Conservation (phyloP, 495 filamentous ascomycete species). For the Aspergillus olivimuriae region DNA sequence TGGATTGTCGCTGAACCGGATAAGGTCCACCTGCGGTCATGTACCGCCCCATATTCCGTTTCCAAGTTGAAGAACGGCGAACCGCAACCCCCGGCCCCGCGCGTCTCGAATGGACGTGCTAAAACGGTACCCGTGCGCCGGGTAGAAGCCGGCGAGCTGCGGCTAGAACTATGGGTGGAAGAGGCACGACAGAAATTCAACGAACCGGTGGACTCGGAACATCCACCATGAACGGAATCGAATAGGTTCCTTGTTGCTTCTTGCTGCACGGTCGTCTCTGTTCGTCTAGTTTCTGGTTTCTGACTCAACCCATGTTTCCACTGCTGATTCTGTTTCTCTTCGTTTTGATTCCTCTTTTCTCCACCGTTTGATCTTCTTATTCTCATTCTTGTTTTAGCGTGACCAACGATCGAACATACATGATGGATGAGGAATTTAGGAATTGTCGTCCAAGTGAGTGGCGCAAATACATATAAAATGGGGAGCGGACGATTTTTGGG, state of each 20-base stretch:
- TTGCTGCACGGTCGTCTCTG: conserved; percentile 2
- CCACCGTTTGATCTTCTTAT: too few species aligned
- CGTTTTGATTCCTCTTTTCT: conserved; percentile 21
- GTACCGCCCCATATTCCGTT: conserved; percentile 41
- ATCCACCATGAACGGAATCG: conserved; percentile 29
- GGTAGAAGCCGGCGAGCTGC: conserved; percentile 48
- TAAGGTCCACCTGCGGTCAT: conserved; percentile 39
- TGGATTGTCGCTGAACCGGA: conserved; percentile 51
- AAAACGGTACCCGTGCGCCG: conserved; percentile 49
- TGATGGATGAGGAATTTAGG: conserved; percentile 40
- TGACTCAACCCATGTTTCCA: conserved; percentile 4
- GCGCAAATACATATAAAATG: conserved; percentile 44
- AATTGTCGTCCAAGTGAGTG: conserved; percentile 35
- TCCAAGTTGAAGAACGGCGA: conserved; percentile 36
- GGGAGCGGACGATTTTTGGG: conserved; percentile 40
- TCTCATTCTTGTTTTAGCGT: conserved; percentile 46
- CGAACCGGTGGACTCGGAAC: conserved; percentile 40
- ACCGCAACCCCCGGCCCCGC: conserved; percentile 31
- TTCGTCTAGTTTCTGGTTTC: conserved; percentile 2
- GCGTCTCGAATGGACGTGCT: conserved; percentile 38
- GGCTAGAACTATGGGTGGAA: conserved; percentile 51
- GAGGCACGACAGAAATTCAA: conserved; percentile 51
- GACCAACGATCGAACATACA: conserved; percentile 46
- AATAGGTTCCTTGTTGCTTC: conserved; percentile 16
- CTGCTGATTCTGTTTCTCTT: conserved; percentile 12